Evolutionary conservation across 1,284 basidiomycete species (phyloP).

Genomic region (Rhodofomes roseus): DNA sequence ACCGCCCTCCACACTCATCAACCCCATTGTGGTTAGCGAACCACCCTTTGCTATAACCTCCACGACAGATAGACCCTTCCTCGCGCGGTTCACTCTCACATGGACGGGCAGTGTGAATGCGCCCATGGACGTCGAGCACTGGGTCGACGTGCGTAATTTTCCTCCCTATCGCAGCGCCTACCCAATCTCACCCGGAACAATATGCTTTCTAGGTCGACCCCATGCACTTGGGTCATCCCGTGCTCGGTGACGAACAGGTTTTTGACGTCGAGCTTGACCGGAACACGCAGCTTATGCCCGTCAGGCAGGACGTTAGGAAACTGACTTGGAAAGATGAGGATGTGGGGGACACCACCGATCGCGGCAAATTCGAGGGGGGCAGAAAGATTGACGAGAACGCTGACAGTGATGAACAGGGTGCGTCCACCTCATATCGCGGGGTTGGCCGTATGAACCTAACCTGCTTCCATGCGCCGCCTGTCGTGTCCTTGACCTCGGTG

Average conservation of each 20-base stretch:
- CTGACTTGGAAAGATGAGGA: slow-evolving; percentile 21
- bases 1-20: slow-evolving; percentile 30
- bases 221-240: slow-evolving; percentile 41
- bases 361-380: neutral
- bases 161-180: neutral
- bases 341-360: neutral
- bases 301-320: slow-evolving; percentile 17
- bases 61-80: slow-evolving; percentile 55
- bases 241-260: slow-evolving; percentile 65
- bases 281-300: slow-evolving; percentile 48
- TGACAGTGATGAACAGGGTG: slow-evolving; percentile 16
- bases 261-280: slow-evolving; percentile 70
- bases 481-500: neutral
- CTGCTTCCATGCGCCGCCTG: neutral
- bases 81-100: slow-evolving; percentile 55
- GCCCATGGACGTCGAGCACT: slow-evolving; percentile 57
- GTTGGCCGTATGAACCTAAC: neutral
- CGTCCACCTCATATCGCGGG: neutral
- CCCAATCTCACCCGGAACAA: neutral
- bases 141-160: slow-evolving; percentile 59
- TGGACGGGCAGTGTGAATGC: slow-evolving; percentile 42
- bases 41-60: slow-evolving; percentile 61
- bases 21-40: slow-evolving; percentile 33
- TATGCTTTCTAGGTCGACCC: slow-evolving; percentile 50
- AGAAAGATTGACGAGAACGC: slow-evolving; percentile 6